Evolutionary conservation across 2,329 filamentous ascomycete genomes (phyloP).

Genomic region (Cordyceps cateniannulata): DNA sequence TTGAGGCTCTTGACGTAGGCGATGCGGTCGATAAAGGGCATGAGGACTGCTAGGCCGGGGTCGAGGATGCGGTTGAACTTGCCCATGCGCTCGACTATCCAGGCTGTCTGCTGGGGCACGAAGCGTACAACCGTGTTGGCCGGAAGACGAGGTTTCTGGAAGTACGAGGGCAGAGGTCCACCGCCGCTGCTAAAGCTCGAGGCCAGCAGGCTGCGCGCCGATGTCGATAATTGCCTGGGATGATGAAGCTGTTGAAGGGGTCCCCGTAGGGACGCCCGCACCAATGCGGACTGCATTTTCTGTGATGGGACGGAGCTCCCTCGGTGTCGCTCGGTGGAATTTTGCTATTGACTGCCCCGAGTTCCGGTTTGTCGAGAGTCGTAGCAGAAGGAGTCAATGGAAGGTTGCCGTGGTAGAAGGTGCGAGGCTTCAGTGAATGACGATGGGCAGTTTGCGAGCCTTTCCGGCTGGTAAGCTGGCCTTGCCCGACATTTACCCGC

Average conservation of each 20-base stretch:
- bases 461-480: background rate
- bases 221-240: slow-evolving; percentile 25
- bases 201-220: slow-evolving; percentile 26
- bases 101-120: slow-evolving; percentile 98
- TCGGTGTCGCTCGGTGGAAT: background rate
- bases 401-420: background rate
- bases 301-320: slow-evolving; percentile 5
- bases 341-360: background rate
- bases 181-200: slow-evolving; percentile 24
- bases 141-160: slow-evolving; percentile 67
- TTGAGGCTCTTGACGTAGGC: slow-evolving; percentile 97
- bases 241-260: slow-evolving; percentile 16
- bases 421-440: background rate
- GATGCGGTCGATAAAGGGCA: slow-evolving; percentile 90
- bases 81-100: slow-evolving; percentile 99
- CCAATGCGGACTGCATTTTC: slow-evolving; percentile 24
- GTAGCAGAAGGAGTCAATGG: background rate
- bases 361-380: background rate
- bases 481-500: slow-evolving; percentile 5
- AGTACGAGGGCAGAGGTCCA: slow-evolving; percentile 60
- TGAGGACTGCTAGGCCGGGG: slow-evolving; percentile 80
- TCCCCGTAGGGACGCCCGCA: slow-evolving; percentile 24
- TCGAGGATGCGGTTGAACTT: slow-evolving; percentile 92
- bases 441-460: background rate
- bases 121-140: slow-evolving; percentile 94